A percentile compares a stretch with the other conserved stretches of the same genome.
Evolutionary conservation across 2,329 filamentous ascomycete genomes (phyloP).

Genomic region (Exophiala sp.): DNA sequence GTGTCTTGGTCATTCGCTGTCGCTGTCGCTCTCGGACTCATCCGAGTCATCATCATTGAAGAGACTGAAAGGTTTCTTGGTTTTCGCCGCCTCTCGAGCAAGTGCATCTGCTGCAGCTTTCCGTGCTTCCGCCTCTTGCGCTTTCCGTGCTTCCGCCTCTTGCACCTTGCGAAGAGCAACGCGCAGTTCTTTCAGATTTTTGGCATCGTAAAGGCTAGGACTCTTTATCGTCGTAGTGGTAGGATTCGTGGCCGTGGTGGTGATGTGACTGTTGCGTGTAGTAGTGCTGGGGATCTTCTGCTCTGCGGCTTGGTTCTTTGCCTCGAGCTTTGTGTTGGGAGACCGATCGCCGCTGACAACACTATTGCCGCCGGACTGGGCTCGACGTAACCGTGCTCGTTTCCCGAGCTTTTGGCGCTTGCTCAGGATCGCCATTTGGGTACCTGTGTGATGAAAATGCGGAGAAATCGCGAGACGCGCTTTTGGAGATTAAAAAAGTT

Average conservation of each 20-base stretch:
- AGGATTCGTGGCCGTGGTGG: background rate
- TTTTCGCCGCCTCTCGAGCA: no score
- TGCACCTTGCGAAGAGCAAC: slow-evolving; percentile 4
- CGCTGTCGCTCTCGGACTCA: slow-evolving; percentile 10
- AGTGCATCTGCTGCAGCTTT: no score
- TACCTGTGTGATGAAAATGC: background rate
- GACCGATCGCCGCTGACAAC: background rate
- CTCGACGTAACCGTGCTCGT: no score
- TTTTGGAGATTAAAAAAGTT: slow-evolving; percentile 2
- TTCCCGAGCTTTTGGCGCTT: background rate
- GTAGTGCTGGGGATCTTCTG: slow-evolving; percentile 1
- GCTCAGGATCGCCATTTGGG: no score
- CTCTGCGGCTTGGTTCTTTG: slow-evolving; percentile 11
- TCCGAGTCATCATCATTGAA: background rate
- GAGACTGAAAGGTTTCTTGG: background rate
- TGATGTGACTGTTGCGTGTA: background rate
- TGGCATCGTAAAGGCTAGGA: background rate
- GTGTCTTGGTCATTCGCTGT: background rate
- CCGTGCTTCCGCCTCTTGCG: no score
- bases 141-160: background rate
- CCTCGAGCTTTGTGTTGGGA: slow-evolving; percentile 1
- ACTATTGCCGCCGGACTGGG: background rate
- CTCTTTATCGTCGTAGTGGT: slow-evolving; percentile 1
- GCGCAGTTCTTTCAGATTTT: slow-evolving; percentile 2
- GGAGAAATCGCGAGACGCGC: no score